Percentiles rank a stretch among this genome's conserved stretches.
phyloP scores from a whole-genome alignment of 2,329 filamentous ascomycete species.

The Tolypocladium pustulatum region DNA sequence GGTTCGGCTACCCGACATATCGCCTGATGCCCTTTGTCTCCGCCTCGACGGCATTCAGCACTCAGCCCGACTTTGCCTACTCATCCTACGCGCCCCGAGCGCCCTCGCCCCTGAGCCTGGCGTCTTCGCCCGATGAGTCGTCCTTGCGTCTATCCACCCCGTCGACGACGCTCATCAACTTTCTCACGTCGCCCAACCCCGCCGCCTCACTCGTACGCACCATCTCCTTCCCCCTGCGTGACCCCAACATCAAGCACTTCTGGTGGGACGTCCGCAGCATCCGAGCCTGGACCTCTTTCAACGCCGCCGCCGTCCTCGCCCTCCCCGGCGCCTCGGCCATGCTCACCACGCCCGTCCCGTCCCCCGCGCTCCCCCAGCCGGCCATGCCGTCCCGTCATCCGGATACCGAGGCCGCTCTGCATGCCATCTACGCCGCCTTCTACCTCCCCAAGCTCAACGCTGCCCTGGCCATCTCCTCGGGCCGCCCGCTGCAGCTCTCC shows the following conservation, averaged over 20 bases:
- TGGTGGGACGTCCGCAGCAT: constrained; percentile 95
- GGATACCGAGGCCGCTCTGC: constrained; percentile 67
- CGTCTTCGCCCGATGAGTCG: constrained; percentile 30
- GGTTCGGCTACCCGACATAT: constrained; percentile 78
- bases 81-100: constrained; percentile 35
- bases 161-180: constrained; percentile 63
- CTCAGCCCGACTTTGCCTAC: constrained; percentile 30
- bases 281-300: constrained; percentile 74
- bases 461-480: constrained; percentile 66
- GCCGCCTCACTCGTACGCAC: constrained; percentile 73
- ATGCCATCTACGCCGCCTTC: constrained; percentile 64
- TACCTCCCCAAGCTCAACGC: constrained; percentile 84
- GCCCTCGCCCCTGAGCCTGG: constrained; percentile 30
- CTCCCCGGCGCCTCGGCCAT: constrained; percentile 65
- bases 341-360: constrained; percentile 58
- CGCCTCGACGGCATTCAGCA: constrained; percentile 8
- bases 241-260: constrained; percentile 67
- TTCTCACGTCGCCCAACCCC: constrained; percentile 71
- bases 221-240: constrained; percentile 57
- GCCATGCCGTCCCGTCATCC: constrained; percentile 52
- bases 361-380: constrained; percentile 49
- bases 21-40: constrained; percentile 52
- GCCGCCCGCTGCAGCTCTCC: constrained; percentile 46
- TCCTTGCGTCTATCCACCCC: constrained; percentile 27
- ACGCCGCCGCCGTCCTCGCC: constrained; percentile 55